Conservation (phyloP, 768 basidiomycete species). For the Tricholoma furcatifolium region DNA sequence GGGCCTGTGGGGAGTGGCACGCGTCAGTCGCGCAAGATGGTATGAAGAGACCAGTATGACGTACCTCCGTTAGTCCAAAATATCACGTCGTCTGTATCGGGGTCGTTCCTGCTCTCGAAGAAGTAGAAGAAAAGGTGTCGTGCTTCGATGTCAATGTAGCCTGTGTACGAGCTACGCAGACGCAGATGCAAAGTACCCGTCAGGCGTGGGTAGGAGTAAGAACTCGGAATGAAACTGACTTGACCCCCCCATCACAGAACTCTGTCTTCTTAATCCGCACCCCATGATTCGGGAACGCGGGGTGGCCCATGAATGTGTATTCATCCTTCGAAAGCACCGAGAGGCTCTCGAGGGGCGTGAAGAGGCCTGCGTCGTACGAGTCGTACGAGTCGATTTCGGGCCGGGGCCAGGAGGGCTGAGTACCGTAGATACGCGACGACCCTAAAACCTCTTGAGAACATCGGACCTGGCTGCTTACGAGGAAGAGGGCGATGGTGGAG, state of each 20-base stretch:
- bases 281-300: conserved; percentile 47
- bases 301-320: conserved; percentile 42
- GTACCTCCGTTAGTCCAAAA: conserved; percentile 57
- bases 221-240: conserved; percentile 22
- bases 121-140: conserved; percentile 76
- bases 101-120: conserved; percentile 67
- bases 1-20: conserved; percentile 35
- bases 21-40: too few relatives aligned
- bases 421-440: too few relatives aligned
- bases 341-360: conserved; percentile 33
- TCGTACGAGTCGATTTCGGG: not conserved
- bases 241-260: conserved; percentile 61
- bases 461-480: too few relatives aligned
- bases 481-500: too few relatives aligned
- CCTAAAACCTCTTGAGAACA: too few relatives aligned
- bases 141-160: conserved; percentile 64
- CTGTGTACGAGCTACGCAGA: conserved; percentile 62
- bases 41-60: too few relatives aligned
- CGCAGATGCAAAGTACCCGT: too few relatives aligned
- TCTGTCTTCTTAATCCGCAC: conserved; percentile 59
- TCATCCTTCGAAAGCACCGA: conserved; percentile 29
- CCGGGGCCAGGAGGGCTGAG: not conserved
- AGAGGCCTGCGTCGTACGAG: conserved; percentile 28
- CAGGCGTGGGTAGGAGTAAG: not conserved
- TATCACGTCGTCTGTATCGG: conserved; percentile 59